Base-by-base conservation (phyloP, 768 basidiomycete genomes). In the Kwoniella dejecticola region DNA sequence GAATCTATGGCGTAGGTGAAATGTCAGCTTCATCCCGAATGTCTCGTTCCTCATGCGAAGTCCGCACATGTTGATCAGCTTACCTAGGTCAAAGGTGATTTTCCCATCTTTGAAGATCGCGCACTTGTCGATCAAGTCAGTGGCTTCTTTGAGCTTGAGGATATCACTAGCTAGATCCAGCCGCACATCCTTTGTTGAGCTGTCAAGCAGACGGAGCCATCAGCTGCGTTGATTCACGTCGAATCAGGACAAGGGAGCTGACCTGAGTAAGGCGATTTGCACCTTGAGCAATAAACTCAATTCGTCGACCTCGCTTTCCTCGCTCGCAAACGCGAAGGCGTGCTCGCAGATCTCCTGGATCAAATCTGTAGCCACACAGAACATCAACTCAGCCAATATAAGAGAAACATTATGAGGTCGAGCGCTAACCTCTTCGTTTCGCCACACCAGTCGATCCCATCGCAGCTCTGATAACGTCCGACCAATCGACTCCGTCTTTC, bases 61-160 rank as follows among this genome's bases (percentile, higher is more conserved):
- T 29, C 30, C 31, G 52, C n/a, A 26, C 19, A 23, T 1, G 13
- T 17, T 29, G 23, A 19, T 38, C n/a, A 29, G 59, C 64, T 64
- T 12, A 70, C 69, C 72, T 17, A 70, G 52, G 33, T 70, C 62
- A 50, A 73, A 73, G 12, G 41, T 29, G 15, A 69, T 56, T 13
- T 42, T 54, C 12, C 53, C 65, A 21, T 52, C 47, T 38, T 55
- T 47, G 38, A 46, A 29, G n/a, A 58, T 48, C 4, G 67, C 63
- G 38, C 63, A 64, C 10, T 26, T 29, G 38, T 62, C 57, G 23
- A 71, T 68, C 4, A 74, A 52, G 6, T 44, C 17, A n/a, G 62
- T 63, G 8, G 62, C 69, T 44, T 67, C 67, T 23, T 60, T 44
- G 2, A 74, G 58, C 12, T 61, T 57, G 1, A 71, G 27, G 0